phyloP scores from a whole-genome alignment of 1,139 yeast species.

The Lodderomyces metapsilosis region DNA sequence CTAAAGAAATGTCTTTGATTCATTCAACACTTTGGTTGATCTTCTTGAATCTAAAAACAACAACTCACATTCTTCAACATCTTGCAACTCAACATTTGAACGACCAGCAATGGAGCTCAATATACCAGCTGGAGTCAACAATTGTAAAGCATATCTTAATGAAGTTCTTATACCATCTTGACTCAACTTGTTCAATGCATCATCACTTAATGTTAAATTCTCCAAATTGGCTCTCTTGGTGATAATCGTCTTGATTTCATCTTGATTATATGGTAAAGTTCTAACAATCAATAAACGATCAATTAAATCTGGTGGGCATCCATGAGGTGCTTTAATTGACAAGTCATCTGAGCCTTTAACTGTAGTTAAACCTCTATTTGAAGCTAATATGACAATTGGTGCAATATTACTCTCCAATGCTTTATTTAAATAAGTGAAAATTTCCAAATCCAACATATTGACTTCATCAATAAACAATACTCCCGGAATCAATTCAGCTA shows the following conservation, averaged over 20 bases:
- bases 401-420: constrained; percentile 92
- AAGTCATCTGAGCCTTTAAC: constrained; percentile 93
- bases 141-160: constrained; percentile 86
- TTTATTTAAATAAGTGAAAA: constrained; percentile 89
- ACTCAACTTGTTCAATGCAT: constrained; percentile 73
- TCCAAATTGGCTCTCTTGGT: constrained; percentile 80
- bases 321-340: constrained; percentile 77
- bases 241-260: constrained; percentile 80
- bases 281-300: constrained; percentile 90
- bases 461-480: constrained; percentile 97
- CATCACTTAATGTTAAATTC: constrained; percentile 58
- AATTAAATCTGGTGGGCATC: constrained; percentile 91
- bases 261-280: constrained; percentile 81
- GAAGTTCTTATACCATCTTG: constrained; percentile 72
- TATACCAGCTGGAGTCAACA: constrained; percentile 87
- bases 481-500: constrained; percentile 97
- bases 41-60: constrained; percentile 88
- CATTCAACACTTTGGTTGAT: constrained; percentile 74
- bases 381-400: constrained; percentile 91
- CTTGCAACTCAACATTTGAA: constrained; percentile 62
- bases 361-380: constrained; percentile 90
- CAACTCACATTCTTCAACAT: constrained; percentile 82
- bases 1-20: constrained; percentile 47
- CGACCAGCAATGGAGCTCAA: constrained; percentile 75
- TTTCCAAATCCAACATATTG: constrained; percentile 94